phyloP scores from a whole-genome alignment of 2,329 filamentous ascomycete genomes.

The Epichloe sp. region DNA sequence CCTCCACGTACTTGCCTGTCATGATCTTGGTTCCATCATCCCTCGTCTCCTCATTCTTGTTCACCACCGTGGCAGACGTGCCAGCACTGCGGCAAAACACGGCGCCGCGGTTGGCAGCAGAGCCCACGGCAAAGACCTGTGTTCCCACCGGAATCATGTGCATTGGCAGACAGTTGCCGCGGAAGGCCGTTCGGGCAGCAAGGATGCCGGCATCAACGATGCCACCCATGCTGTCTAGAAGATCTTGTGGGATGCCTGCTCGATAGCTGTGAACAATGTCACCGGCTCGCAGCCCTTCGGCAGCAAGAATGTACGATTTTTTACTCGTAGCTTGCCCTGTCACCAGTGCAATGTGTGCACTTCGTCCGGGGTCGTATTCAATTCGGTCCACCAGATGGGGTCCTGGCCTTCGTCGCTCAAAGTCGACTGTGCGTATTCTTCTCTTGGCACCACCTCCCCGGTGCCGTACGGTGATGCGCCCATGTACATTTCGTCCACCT shows the following conservation, averaged over 20 bases:
- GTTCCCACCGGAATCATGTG: conserved; percentile 96
- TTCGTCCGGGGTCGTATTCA: conserved; percentile 89
- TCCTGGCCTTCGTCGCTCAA: conserved; percentile 63
- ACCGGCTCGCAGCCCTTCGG: conserved; percentile 84
- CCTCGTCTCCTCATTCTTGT: conserved; percentile 68
- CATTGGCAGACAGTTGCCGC: conserved; percentile 88
- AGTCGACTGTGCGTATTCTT: conserved; percentile 86
- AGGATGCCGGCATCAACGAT: conserved; percentile 88
- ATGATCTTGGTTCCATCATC: conserved; percentile 47
- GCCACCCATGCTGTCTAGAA: conserved; percentile 87
- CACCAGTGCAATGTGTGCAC: conserved; percentile 81
- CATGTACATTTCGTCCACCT: conserved; percentile 82
- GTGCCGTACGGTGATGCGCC: conserved; percentile 78
- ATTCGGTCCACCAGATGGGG: conserved; percentile 85
- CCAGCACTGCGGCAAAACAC: conserved; percentile 93
- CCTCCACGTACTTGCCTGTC: conserved; percentile 65
- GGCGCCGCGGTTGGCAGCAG: conserved; percentile 56
- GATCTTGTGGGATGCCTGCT: conserved; percentile 71
- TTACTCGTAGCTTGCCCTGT: conserved; percentile 59
- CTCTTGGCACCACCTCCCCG: conserved; percentile 85
- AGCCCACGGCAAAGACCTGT: conserved; percentile 80
- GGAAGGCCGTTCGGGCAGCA: conserved; percentile 83
- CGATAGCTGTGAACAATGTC: conserved; percentile 89
- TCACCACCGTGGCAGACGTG: conserved; percentile 76
- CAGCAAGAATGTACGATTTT: conserved; percentile 87